Conservation (phyloP, 2,329 filamentous ascomycete species). For the Xylariaceae sp. region DNA sequence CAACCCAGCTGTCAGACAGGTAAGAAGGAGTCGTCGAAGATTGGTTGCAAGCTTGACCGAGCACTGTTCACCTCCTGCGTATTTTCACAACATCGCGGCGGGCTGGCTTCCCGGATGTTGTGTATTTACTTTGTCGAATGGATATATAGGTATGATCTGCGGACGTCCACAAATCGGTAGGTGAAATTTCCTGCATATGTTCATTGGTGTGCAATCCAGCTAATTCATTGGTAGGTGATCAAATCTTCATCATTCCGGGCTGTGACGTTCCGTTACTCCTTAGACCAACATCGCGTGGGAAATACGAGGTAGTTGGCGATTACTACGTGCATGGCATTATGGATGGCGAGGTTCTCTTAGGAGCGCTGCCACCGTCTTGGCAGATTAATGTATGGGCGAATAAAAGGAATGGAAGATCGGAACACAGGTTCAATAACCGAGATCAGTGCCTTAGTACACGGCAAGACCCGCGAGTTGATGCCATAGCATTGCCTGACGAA, state of each 20-base stretch:
- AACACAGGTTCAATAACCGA: no score
- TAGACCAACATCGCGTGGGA: slow-evolving; percentile 1
- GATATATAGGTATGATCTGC: slow-evolving; percentile 6
- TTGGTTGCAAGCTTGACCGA: neutral
- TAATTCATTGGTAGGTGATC: slow-evolving; percentile 14
- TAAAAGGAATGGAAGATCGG: slow-evolving; percentile 1
- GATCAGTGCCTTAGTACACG: no score
- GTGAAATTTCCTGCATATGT: neutral
- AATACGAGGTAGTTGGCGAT: slow-evolving; percentile 17
- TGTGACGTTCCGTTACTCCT: slow-evolving; percentile 17
- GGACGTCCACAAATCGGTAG: slow-evolving; percentile 8
- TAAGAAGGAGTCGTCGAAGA: no score
- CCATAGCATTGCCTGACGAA: slow-evolving; percentile 12
- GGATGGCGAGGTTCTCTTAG: slow-evolving; percentile 20
- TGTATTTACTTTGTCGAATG: slow-evolving; percentile 9
- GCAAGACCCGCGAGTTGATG: slow-evolving; percentile 14
- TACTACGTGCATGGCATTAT: slow-evolving; percentile 21
- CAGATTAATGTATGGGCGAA: neutral
- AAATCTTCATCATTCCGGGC: slow-evolving; percentile 18
- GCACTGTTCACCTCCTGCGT: neutral
- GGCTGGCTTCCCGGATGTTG: neutral
- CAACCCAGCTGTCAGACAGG: no score
- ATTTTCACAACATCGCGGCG: neutral
- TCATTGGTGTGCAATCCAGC: neutral
- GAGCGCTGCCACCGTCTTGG: slow-evolving; percentile 12